Evolutionary conservation across 371 early-diverging fungal species (phyloP), one percentile per base, ranked within the genome.

Genomic region (Mortierella sp.): DNA sequence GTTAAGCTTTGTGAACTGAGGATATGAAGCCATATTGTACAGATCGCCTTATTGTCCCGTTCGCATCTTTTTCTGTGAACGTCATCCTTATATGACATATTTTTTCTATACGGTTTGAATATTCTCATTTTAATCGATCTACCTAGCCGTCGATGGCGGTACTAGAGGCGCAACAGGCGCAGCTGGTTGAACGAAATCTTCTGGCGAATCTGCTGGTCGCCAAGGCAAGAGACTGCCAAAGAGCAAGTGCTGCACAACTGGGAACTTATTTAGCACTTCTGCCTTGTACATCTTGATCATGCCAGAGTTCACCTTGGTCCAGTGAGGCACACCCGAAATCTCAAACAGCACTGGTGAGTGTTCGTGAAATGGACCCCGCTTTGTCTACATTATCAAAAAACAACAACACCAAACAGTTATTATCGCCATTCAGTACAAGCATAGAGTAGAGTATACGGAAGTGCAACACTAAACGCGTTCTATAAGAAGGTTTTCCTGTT

Each of bases 231-330:
- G 70, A 37, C 66, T 66, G 9, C 99, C 99, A 91, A 98, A 99
- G 69, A 92, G 88, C 81, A 99, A 93, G 81, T 99, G 99, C 87
- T 99, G 99, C 64, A 98, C 96, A 5, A 99, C 97, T 0, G 99
- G 99, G 54, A 96, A 89, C 86, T 98, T 98, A 45, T 90, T 89
- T 26, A 99, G 84, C 2, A 99, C 99, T 79, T 99, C 99, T 0
- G 94, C 98, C 45, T 93, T 80, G 86, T 96, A 99, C 99, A 99
- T 98, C 85, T 97, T 98, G 67, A 96, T 79, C 91, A 98, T 92
- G 4, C 99, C 99, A 8, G 90, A 70, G 77, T 99, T 98, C 43
- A 99, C 96, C 81, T 97, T 97, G 47, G 84, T 78, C 99, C 99
- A 98, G 3, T 86, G 80, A 26, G 89, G 87, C 11, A 96, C 96